These are phyloP conservation scores for Coniella lustricola DNA, from an alignment of 2,329 filamentous ascomycete species.

Conservation along the genomic window DNA sequence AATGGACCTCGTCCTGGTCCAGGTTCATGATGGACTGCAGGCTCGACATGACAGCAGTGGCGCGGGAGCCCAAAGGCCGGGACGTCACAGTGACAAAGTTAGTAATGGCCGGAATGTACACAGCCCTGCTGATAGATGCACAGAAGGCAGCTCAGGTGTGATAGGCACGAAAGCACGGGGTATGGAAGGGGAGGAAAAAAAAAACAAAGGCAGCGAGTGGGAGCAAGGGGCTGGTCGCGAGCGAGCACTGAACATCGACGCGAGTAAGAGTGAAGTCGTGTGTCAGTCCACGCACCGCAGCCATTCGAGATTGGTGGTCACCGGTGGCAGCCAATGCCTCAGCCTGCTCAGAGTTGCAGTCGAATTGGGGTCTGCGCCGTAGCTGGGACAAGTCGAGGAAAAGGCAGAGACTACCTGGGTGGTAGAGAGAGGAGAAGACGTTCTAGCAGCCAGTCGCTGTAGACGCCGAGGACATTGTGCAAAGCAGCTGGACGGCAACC, in stretches of 20 bases:
- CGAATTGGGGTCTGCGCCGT: conserved; percentile 21
- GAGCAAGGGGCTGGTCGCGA: conserved; percentile 19
- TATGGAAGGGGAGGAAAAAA: too few relatives aligned
- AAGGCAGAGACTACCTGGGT: conserved; percentile 28
- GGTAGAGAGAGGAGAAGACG: conserved; percentile 29
- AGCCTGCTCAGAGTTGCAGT: conserved; percentile 30
- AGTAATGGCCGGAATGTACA: conserved; percentile 30
- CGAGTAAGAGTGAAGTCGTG: conserved; percentile 14
- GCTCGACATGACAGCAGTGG: conserved; percentile 42
- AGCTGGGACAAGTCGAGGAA: conserved; percentile 22
- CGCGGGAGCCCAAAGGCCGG: conserved; percentile 29
- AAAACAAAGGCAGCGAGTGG: conserved; percentile 20
- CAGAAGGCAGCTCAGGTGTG: conserved; percentile 25
- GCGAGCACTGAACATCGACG: conserved; percentile 13
- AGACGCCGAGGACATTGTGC: too few relatives aligned
- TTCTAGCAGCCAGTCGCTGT: conserved; percentile 21
- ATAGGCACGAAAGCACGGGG: conserved; percentile 24
- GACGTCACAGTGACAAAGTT: conserved; percentile 36
- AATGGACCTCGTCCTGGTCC: conserved; percentile 45
- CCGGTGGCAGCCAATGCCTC: conserved; percentile 20
- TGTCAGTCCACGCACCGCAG: too few relatives aligned
- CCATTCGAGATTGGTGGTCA: too few relatives aligned
- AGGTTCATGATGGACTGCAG: conserved; percentile 52
- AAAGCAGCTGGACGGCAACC: background rate
- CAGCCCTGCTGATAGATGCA: conserved; percentile 35